Percentiles rank a stretch among this genome's conserved stretches.
Conservation (phyloP, 805 yeast genomes). For the Candida multigemmis region DNA sequence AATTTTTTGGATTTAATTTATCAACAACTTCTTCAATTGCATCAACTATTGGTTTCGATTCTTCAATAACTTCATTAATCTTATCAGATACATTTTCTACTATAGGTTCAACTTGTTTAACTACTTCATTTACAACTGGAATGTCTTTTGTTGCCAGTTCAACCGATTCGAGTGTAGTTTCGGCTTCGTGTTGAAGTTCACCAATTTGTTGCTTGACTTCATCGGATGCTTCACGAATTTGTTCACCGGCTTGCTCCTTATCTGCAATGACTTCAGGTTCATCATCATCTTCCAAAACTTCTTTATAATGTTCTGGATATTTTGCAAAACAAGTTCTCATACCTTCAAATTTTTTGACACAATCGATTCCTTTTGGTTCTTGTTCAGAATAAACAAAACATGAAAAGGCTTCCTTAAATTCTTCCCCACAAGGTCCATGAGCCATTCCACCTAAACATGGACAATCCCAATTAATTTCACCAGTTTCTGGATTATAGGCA, state of each 20-base stretch:
- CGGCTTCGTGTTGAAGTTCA: not conserved
- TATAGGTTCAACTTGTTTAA: too few relatives aligned
- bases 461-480: constrained; percentile 99
- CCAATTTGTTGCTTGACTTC: not conserved
- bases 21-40: not conserved
- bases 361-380: constrained; percentile 95
- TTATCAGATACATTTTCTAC: too few relatives aligned
- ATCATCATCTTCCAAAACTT: constrained; percentile 78
- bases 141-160: too few relatives aligned
- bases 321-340: constrained; percentile 94
- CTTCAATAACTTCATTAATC: too few relatives aligned
- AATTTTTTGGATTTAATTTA: too few relatives aligned
- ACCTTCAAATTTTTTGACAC: constrained; percentile 78
- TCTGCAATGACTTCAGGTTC: constrained; percentile 22
- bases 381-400: constrained; percentile 91
- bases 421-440: constrained; percentile 87
- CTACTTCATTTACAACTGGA: too few relatives aligned
- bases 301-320: constrained; percentile 90
- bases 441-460: constrained; percentile 99
- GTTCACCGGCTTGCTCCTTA: constrained; percentile 1
- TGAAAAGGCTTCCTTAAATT: constrained; percentile 64
- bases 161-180: not conserved
- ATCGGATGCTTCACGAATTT: constrained; percentile 1
- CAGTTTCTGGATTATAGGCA: constrained; percentile 93
- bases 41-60: not conserved